Evolutionary conservation across 805 yeast species (phyloP), one percentile per base, ranked within the genome.

Genomic region (Candida palmyrensis): DNA sequence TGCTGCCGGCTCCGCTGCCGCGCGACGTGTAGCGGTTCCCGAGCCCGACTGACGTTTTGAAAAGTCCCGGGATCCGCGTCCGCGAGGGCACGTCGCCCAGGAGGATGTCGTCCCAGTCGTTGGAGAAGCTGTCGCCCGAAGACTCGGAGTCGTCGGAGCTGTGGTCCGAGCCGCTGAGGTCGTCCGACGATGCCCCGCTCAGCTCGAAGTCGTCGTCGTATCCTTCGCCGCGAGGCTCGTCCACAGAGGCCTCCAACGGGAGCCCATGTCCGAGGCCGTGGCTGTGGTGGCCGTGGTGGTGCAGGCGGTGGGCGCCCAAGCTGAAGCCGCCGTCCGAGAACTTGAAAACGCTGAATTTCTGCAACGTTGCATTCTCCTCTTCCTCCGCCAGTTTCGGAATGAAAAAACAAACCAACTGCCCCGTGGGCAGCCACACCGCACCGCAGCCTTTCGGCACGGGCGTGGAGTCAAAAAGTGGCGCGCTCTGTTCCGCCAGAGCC

Each of bases 401-500:
- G 57, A 86, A 87, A 48, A 89, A 89, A 49, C 95, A 85, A 1
- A 89, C 81, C 32, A 89, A 61, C 38, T 76, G 76, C 0, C 96
- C 96, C 3, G 75, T 71, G 9, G 77, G 71, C 0, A 94, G 70
- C 96, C 96, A 89, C 1, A 76, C 65, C 0, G 95, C 96, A 7
- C 96, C 96, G 62, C 96, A 89, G 7, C 88, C 92, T 49, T 85
- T 88, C 0, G 97, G 96, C 10, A 89, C 71, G 0, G 97, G 97
- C 0, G 95, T 85, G 25, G 86, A 79, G 49, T 86, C 95, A 47
- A 78, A 73, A 3, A 66, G 47, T 1, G 64, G 28, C 7, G 13
- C 29, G 9, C 10, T 9, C 23, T 9, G 11, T 21, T 11, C 23
- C 33, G 27, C 14, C 7, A 18, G 19, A 29, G 12, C 27, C 18